These are phyloP conservation scores for Astrothelium subdiscretum DNA, from an alignment of 495 filamentous ascomycete species.

Conservation along the genomic window DNA sequence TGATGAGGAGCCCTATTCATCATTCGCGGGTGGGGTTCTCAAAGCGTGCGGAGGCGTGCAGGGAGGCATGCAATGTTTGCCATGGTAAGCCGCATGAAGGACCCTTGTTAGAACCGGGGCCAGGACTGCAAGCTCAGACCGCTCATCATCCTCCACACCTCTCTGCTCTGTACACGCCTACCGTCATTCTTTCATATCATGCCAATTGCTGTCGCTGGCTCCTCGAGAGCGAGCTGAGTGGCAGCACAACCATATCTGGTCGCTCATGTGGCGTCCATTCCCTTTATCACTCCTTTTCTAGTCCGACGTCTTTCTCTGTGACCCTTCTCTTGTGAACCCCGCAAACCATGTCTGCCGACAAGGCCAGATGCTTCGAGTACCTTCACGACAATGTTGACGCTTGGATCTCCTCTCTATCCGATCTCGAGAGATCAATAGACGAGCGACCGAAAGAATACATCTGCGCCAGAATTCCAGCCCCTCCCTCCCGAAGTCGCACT, in stretches of 20 bases:
- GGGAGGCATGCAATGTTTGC: background rate
- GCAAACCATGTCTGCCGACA: background rate
- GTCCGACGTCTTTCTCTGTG: background rate
- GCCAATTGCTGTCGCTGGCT: background rate
- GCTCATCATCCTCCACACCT: background rate
- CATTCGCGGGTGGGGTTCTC: background rate
- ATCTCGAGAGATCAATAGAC: constrained; percentile 56
- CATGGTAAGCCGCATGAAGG: background rate
- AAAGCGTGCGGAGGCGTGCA: background rate
- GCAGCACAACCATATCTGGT: background rate
- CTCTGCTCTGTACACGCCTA: background rate
- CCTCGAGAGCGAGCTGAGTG: background rate
- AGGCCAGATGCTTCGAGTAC: constrained; percentile 4
- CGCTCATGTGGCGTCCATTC: background rate
- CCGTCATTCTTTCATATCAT: background rate
- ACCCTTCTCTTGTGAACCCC: background rate
- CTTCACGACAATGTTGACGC: constrained; percentile 48
- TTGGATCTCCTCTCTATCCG: constrained; percentile 52
- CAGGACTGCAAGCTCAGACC: background rate
- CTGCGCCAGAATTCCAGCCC: constrained; percentile 40
- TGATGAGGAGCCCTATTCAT: background rate
- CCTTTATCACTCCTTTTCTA: background rate
- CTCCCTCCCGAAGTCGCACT: constrained; percentile 37
- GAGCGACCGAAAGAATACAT: constrained; percentile 28
- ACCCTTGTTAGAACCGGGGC: background rate